Percentiles rank a stretch among this genome's conserved stretches.
These are phyloP conservation scores for Backusella australiensis DNA, from an alignment of 192 early-diverging fungal genomes.

Conservation along the genomic window DNA sequence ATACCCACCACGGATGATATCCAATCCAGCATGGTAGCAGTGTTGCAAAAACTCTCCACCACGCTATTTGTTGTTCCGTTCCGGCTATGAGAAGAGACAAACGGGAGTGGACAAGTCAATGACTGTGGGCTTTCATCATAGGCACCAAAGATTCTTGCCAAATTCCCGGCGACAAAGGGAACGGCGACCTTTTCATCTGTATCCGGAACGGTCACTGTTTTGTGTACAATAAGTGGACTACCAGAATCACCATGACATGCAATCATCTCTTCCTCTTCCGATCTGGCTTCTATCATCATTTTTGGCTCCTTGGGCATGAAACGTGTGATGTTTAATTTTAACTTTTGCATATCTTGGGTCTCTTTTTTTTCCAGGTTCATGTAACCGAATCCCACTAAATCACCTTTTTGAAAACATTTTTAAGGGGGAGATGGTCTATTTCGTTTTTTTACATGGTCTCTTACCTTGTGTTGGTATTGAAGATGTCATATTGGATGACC, in stretches of 20 bases:
- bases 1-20: background rate
- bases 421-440: background rate
- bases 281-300: slow-evolving; percentile 14
- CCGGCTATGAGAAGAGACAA: background rate
- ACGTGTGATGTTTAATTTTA: slow-evolving; percentile 21
- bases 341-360: slow-evolving; percentile 13
- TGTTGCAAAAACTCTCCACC: slow-evolving; percentile 10
- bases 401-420: background rate
- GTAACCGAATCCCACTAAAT: slow-evolving; percentile 30
- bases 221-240: slow-evolving; percentile 18
- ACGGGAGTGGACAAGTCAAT: slow-evolving; percentile 14
- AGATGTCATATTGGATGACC: background rate
- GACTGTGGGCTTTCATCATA: slow-evolving; percentile 10
- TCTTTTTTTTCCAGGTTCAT: slow-evolving; percentile 1
- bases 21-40: slow-evolving; percentile 9
- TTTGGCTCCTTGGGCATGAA: background rate
- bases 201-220: background rate
- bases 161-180: slow-evolving; percentile 15
- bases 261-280: background rate
- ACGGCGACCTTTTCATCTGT: background rate
- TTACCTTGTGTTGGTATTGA: slow-evolving; percentile 12
- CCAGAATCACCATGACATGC: slow-evolving; percentile 37
- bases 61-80: background rate
- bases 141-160: slow-evolving; percentile 25
- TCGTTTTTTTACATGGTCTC: background rate